Evolutionary conservation across 352 stramenopile species (phyloP).

Genomic region (Phytophthora idaei): DNA sequence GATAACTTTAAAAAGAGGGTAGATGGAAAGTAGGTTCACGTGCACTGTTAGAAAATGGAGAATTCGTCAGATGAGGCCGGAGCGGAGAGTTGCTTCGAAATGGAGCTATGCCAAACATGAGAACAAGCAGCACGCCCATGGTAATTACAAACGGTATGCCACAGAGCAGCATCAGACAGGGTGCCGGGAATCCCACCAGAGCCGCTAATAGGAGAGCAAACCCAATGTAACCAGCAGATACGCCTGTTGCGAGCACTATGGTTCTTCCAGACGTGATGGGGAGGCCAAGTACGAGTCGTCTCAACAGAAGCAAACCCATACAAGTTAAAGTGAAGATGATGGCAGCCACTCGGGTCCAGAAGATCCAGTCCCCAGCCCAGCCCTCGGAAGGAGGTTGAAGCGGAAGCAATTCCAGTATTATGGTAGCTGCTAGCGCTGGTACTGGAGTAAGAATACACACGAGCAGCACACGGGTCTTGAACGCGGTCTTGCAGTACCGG

Average conservation of each 20-base stretch:
- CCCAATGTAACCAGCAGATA: background rate
- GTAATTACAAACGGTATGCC: background rate
- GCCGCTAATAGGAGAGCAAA: background rate
- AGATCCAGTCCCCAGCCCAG: no score
- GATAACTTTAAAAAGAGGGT: constrained; percentile 6
- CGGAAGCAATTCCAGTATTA: no score
- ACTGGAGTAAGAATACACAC: no score
- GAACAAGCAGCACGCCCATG: background rate
- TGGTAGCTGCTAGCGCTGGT: no score
- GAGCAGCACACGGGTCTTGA: no score
- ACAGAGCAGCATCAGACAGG: background rate
- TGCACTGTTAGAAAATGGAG: background rate
- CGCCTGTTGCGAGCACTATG: background rate
- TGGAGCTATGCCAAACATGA: background rate
- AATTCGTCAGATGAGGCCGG: background rate
- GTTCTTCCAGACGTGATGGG: background rate
- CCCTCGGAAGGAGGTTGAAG: no score
- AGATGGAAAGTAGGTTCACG: background rate
- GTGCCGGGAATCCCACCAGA: constrained; percentile 8
- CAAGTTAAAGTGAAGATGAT: background rate
- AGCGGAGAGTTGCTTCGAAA: constrained; percentile 4
- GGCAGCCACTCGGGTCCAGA: background rate
- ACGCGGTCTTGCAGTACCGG: no score
- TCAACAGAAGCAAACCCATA: background rate
- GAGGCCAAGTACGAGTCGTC: background rate